Evolutionary conservation across 2,329 filamentous ascomycete genomes (phyloP), one percentile per base, ranked within the genome.

Genomic region (Pseudogymnoascus verrucosus): DNA sequence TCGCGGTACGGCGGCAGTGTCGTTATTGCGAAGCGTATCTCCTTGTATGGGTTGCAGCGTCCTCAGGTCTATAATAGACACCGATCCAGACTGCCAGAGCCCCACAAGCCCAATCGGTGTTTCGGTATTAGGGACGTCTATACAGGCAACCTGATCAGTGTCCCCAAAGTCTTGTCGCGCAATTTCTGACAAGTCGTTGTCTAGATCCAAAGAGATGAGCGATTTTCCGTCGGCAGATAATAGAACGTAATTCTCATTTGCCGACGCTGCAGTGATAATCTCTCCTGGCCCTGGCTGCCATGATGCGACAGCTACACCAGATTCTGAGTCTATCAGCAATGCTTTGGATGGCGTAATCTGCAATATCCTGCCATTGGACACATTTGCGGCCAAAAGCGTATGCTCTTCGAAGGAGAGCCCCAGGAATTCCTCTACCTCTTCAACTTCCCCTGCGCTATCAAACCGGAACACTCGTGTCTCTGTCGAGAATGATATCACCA

Each of bases 391-490:
- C 39, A 91, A 75, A 1, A 99, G 76, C 0, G 93, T 97, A 64
- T 84, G 85, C 63, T 87, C 82, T 21, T 83, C 78, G n/a, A 96
- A 76, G 2, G 79, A 75, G 65, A 97, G 79, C 0, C 90, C 90
- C 19, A 85, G 79, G 68, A 92, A 93, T 0, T 82, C 78, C n/a
- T 90, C 87, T 2, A 96, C 76, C 75, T 99, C 95, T 74, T 98
- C 93, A 19, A 97, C 89, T 31, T 89, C 88, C 0, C 91, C 93
- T 10, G 87, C 81, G 0, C 78, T 63, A 65, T 86, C 85, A 72
- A 99, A 97, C 4, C 76, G 79, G 71, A 99, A 96, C 1, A 93
- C 80, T 67, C 93, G 83, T 1, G 93, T 96, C 72, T 96, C 91
- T 8, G 88, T 86, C 26, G 95, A 82, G 65, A 93, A 91, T 0